Evolutionary conservation across 2,329 filamentous ascomycete species (phyloP).

Genomic region (Cladophialophora exuberans): DNA sequence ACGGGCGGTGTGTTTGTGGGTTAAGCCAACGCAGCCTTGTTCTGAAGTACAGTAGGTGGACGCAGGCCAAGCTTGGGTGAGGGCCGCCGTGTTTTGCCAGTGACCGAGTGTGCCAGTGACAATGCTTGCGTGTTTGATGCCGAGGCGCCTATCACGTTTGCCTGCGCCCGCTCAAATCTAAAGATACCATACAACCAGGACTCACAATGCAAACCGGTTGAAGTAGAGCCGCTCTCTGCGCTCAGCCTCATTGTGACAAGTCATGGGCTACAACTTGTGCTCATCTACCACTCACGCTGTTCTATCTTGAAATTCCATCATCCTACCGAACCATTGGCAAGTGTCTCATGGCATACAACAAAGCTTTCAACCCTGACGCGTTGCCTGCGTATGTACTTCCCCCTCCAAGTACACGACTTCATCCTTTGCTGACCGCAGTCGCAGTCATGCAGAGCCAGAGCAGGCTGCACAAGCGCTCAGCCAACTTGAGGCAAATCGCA

Average conservation of each 20-base stretch:
- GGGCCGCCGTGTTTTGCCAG: no score
- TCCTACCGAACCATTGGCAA: neutral
- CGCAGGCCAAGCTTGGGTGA: no score
- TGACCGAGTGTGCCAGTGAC: no score
- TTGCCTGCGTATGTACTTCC: conserved; percentile 74
- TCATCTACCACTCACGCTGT: neutral
- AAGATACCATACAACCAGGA: neutral
- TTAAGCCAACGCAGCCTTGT: no score
- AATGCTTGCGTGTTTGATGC: no score
- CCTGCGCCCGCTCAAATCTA: conserved; percentile 5
- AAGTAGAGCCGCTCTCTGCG: conserved; percentile 1
- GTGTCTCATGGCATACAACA: conserved; percentile 83
- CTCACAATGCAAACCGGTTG: neutral
- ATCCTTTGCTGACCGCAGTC: conserved; percentile 2
- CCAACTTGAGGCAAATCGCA: conserved; percentile 32
- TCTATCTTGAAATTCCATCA: neutral
- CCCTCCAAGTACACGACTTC: conserved; percentile 29
- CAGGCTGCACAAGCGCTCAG: conserved; percentile 52
- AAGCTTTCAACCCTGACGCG: conserved; percentile 89
- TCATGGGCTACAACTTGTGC: neutral
- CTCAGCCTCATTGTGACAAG: conserved; percentile 9
- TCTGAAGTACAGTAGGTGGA: no score
- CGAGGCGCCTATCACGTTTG: neutral
- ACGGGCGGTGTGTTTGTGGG: no score
- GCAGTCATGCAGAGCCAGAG: conserved; percentile 75